Evolutionary conservation across 306 rosid species (phyloP).

Genomic region (Fagus sylvatica): DNA sequence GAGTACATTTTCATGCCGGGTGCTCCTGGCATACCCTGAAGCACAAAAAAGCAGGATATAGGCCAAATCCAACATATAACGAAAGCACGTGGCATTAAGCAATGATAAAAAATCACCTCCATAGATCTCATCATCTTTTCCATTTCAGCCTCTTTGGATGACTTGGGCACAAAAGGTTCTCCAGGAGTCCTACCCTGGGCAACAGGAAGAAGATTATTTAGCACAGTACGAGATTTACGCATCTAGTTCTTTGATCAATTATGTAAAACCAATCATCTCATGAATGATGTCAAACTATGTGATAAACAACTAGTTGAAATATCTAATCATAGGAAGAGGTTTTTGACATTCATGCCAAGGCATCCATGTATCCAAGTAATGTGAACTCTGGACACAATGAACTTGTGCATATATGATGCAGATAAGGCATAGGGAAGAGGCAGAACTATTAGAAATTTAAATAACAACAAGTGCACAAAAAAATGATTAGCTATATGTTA

Average conservation of each 20-base stretch:
- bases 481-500: neutral
- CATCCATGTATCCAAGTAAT: neutral
- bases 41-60: conserved; percentile 18
- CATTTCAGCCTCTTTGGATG: conserved; percentile 94
- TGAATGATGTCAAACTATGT: neutral
- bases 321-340: neutral
- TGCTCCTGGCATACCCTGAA: conserved; percentile 99
- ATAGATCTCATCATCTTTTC: conserved; percentile 83
- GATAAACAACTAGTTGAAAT: neutral
- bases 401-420: neutral
- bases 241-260: neutral
- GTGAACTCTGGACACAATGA: neutral
- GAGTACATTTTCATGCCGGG: conserved; percentile 97
- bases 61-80: conserved; percentile 6
- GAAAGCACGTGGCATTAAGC: neutral
- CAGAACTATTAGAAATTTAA: neutral
- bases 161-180: conserved; percentile 79
- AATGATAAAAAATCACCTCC: conserved; percentile 60
- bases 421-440: neutral
- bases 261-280: neutral
- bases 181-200: conserved; percentile 81
- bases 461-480: too few species aligned
- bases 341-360: neutral
- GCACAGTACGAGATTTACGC: neutral
- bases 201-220: conserved; percentile 12